phyloP scores from a whole-genome alignment of 257 asterid species.

The Plantago ovata region DNA sequence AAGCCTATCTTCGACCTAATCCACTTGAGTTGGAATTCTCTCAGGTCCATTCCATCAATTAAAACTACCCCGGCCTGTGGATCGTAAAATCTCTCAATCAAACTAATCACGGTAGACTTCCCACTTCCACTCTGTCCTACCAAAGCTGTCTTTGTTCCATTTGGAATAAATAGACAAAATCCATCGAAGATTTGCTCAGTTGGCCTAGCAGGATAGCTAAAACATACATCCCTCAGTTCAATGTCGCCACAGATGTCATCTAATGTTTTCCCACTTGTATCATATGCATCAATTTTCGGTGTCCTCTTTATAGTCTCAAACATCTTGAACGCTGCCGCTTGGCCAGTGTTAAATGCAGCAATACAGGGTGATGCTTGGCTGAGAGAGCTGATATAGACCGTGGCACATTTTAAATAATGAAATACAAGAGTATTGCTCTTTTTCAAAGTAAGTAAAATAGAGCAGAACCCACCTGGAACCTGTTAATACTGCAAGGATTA shows the following conservation, averaged over 20 bases:
- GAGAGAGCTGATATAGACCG: constrained; percentile 20
- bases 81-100: constrained; percentile 56
- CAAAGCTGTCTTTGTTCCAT: constrained; percentile 43
- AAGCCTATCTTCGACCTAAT: constrained; percentile 52
- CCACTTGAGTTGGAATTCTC: constrained; percentile 48
- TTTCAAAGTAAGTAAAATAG: background rate
- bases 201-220: constrained; percentile 51
- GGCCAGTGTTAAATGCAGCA: constrained; percentile 41
- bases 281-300: constrained; percentile 46
- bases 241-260: constrained; percentile 38
- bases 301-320: constrained; percentile 46
- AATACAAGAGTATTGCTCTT: background rate
- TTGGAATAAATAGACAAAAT: constrained; percentile 34
- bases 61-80: constrained; percentile 42
- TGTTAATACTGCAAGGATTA: constrained; percentile 26
- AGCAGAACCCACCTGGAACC: constrained; percentile 36
- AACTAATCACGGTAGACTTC: constrained; percentile 46
- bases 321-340: constrained; percentile 51
- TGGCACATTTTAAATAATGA: constrained; percentile 1
- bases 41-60: constrained; percentile 40
- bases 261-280: constrained; percentile 31
- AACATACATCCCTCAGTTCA: constrained; percentile 35
- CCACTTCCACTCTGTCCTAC: constrained; percentile 71
- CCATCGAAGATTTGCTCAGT: constrained; percentile 34
- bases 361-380: constrained; percentile 44